These are phyloP conservation scores for Populus nigra DNA, from an alignment of 345 rosid genomes.

Conservation along the genomic window DNA sequence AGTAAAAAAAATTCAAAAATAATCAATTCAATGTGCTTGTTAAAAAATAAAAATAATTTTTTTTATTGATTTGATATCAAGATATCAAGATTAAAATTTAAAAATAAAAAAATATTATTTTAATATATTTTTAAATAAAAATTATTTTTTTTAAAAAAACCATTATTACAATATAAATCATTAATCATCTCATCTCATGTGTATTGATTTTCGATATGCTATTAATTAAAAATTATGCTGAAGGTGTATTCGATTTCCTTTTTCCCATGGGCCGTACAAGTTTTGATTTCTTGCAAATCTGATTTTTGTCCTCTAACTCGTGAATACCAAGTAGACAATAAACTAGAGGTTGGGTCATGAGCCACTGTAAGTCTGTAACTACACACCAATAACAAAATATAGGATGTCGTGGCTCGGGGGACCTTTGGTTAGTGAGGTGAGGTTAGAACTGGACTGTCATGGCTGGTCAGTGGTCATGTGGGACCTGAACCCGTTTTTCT, in stretches of 20 bases:
- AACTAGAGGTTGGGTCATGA: neutral
- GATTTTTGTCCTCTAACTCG: neutral
- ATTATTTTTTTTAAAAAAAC: no score
- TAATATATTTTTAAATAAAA: no score
- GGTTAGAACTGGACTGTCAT: conserved; percentile 1
- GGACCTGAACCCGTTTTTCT: neutral
- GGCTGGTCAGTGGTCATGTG: neutral
- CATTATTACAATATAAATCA: no score
- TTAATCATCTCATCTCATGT: neutral
- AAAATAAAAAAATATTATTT: no score
- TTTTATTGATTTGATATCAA: no score
- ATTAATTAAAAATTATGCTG: neutral
- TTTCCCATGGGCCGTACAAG: neutral
- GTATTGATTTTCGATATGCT: neutral
- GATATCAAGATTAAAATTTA: no score
- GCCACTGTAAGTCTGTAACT: neutral
- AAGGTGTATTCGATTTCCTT: neutral
- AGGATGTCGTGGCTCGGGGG: no score
- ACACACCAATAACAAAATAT: neutral
- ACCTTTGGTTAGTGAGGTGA: neutral
- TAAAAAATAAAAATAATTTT: no score
- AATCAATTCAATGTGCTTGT: no score
- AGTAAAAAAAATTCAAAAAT: no score
- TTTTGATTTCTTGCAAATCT: neutral
- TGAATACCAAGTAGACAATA: neutral